Evolutionary conservation across 257 asterid genomes (phyloP).

Genomic region (Salvia splendens): DNA sequence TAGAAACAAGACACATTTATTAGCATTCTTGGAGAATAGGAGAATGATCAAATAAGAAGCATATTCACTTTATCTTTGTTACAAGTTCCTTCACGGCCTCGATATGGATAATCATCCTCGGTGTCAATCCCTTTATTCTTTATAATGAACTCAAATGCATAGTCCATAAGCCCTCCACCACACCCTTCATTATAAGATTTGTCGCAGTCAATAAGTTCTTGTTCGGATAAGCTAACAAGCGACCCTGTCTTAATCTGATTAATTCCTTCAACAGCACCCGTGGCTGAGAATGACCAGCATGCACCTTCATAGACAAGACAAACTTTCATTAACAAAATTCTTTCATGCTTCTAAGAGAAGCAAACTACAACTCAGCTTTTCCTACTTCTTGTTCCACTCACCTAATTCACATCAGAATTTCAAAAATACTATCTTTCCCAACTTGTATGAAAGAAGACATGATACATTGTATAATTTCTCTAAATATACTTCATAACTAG

Average conservation of each 20-base stretch:
- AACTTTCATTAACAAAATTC: neutral
- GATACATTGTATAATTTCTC: neutral
- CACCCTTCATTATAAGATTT: constrained; percentile 77
- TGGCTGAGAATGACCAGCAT: constrained; percentile 97
- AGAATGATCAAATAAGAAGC: neutral
- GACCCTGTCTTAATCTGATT: constrained; percentile 80
- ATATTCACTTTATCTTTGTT: constrained; percentile 55
- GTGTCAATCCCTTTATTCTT: constrained; percentile 86
- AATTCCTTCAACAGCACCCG: constrained; percentile 94
- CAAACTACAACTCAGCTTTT: neutral
- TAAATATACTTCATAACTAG: neutral
- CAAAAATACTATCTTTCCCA: neutral
- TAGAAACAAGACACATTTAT: neutral
- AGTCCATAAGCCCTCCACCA: constrained; percentile 95
- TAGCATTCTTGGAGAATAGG: neutral
- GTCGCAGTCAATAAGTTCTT: constrained; percentile 91
- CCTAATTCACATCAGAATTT: neutral
- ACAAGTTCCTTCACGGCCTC: constrained; percentile 62
- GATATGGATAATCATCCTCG: constrained; percentile 77
- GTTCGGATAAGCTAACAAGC: constrained; percentile 87
- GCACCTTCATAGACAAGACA: constrained; percentile 58
- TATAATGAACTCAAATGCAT: constrained; percentile 62
- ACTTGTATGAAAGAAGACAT: neutral
- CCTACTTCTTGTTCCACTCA: neutral
- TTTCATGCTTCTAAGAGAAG: neutral